Evolutionary conservation across 2,329 filamentous ascomycete species (phyloP), one percentile per base, ranked within the genome.

Genomic region (Dactylellina cionopaga): DNA sequence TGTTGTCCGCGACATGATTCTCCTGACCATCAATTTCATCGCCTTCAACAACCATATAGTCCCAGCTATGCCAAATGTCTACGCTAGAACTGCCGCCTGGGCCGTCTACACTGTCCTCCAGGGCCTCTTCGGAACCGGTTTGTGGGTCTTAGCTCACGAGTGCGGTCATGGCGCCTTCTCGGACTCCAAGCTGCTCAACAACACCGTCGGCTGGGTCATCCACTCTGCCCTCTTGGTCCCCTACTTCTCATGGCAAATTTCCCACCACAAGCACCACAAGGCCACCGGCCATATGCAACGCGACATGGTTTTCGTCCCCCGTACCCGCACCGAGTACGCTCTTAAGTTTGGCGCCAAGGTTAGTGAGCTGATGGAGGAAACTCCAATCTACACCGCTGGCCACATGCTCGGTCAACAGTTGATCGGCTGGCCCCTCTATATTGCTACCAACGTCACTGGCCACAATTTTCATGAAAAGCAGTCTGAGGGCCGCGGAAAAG

Each of bases 241-340:
- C 19, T 99, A 98, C 85, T 99, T 97, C 85, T 96, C 92, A 80
- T 99, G 95, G 95, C 96, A 99, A 84, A 93, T 98, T 83, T 96
- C 92, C 76, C 95, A 99, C 84, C 91, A 92, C 84, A 96, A 96
- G 88, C 95, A 99, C 85, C 95, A 99, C 90, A 98, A 98, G 87
- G 92, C 93, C 75, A 99, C 95, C 37, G 95, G 93, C 78, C 88
- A 99, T 85, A 89, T 99, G 83, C 92, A 96, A 83, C 92, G 94
- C 77, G 95, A 99, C 83, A 99, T 99, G 95, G 95, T 98, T 75
- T 98, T 97, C 80, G 85, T 98, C n/a, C 95, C 95, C 72, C 92
- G 92, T 83, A 96, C 92, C 63, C 89, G 93, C 69, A 88, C 95
- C 76, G 83, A 90, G 80, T 93, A 91, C 79, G 92, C 92, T 76